A percentile compares a stretch with the other conserved stretches of the same genome.
phyloP scores from a whole-genome alignment of 1,139 yeast species.

The Chernovozyma aurita region DNA sequence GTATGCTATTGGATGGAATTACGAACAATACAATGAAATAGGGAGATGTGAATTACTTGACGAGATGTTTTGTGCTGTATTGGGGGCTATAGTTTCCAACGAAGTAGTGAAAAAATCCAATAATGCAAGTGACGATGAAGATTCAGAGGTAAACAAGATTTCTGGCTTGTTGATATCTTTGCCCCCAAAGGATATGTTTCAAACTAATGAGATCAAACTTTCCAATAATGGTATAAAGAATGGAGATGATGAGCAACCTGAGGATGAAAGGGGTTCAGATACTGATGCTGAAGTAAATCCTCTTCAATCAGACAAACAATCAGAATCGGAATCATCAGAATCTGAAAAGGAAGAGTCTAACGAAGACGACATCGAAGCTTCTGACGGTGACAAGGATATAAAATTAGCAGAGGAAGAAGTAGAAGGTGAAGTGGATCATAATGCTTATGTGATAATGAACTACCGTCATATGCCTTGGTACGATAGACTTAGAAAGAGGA shows the following conservation, averaged over 20 bases:
- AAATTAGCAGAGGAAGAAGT: conserved; percentile 10
- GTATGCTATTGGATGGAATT: conserved; percentile 56
- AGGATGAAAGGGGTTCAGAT: conserved; percentile 11
- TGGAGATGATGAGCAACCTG: conserved; percentile 9
- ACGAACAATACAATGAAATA: conserved; percentile 35
- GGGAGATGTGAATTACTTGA: conserved; percentile 56
- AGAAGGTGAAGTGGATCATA: conserved; percentile 29
- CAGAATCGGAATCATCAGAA: conserved; percentile 8
- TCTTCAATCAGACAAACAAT: conserved; percentile 7
- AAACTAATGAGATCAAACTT: conserved; percentile 9
- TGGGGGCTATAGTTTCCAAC: conserved; percentile 43
- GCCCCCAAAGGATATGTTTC: conserved; percentile 32
- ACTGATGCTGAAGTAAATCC: conserved; percentile 12
- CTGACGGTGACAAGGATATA: conserved; percentile 10
- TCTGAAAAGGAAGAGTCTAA: conserved; percentile 13
- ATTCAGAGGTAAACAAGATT: conserved; percentile 12
- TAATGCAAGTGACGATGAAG: conserved; percentile 19
- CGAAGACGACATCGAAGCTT: conserved; percentile 12
- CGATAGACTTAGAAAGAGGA: conserved; percentile 67
- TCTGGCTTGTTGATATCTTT: conserved; percentile 37
- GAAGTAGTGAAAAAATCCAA: conserved; percentile 24
- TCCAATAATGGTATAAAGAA: conserved; percentile 6
- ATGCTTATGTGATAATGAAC: conserved; percentile 54
- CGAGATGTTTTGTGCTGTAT: conserved; percentile 67
- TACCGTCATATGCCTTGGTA: conserved; percentile 70